phyloP scores from a whole-genome alignment of 1,139 yeast genomes.

The Lodderomyces metapsilosis region DNA sequence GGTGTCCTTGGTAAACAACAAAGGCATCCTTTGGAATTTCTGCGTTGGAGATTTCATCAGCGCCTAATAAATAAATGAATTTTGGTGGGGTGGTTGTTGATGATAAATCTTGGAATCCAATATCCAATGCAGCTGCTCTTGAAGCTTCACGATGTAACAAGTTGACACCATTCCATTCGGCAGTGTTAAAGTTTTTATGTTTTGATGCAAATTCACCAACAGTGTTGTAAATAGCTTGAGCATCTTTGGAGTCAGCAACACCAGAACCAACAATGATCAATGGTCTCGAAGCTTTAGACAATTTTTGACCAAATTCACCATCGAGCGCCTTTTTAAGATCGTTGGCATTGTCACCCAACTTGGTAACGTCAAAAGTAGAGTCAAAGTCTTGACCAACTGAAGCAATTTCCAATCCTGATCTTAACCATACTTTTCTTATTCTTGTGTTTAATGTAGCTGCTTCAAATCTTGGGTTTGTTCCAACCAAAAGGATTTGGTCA shows the following conservation, averaged over 20 bases:
- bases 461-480: constrained; percentile 88
- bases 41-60: constrained; percentile 71
- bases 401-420: constrained; percentile 63
- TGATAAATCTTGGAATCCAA: constrained; percentile 68
- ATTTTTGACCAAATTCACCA: constrained; percentile 71
- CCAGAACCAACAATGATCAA: constrained; percentile 83
- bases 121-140: constrained; percentile 81
- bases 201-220: constrained; percentile 64
- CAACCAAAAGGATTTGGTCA: constrained; percentile 74
- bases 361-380: constrained; percentile 66
- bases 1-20: constrained; percentile 90
- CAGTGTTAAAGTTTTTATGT: constrained; percentile 61
- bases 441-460: constrained; percentile 88
- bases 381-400: constrained; percentile 77
- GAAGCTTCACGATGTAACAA: constrained; percentile 85
- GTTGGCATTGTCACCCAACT: constrained; percentile 61
- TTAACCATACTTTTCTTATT: constrained; percentile 80
- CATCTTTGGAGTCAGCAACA: constrained; percentile 67
- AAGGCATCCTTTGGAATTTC: constrained; percentile 84
- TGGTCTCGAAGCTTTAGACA: constrained; percentile 69
- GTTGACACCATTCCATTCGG: constrained; percentile 82
- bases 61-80: constrained; percentile 77
- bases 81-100: constrained; percentile 55
- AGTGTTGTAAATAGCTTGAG: constrained; percentile 58
- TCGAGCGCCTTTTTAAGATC: constrained; percentile 59